Conservation (phyloP, 139 green algal species). For the Asterochloris erici region DNA sequence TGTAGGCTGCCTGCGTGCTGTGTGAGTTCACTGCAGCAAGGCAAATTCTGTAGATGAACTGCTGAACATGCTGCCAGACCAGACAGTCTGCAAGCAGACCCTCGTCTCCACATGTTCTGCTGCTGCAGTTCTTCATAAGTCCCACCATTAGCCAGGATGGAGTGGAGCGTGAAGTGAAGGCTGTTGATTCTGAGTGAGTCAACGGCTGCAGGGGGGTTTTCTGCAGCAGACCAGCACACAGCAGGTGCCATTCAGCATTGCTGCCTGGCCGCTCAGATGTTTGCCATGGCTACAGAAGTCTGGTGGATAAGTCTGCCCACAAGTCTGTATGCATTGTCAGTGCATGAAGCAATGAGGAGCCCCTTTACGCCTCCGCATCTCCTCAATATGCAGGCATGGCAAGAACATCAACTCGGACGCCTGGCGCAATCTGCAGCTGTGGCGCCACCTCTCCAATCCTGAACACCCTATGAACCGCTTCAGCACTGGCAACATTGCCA, state of each 20-base stretch:
- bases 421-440: slow-evolving; percentile 82
- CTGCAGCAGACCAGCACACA: slow-evolving; percentile 26
- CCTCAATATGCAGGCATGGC: slow-evolving; percentile 53
- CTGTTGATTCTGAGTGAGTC: slow-evolving; percentile 64
- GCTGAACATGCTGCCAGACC: neutral
- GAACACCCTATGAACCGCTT: slow-evolving; percentile 74
- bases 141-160: slow-evolving; percentile 74
- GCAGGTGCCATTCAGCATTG: neutral
- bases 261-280: too few species aligned
- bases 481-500: slow-evolving; percentile 59
- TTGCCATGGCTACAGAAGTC: too few species aligned
- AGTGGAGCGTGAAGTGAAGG: slow-evolving; percentile 80
- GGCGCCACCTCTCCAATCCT: slow-evolving; percentile 59
- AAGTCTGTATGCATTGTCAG: too few species aligned
- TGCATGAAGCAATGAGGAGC: too few species aligned
- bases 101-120: slow-evolving; percentile 19
- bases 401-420: slow-evolving; percentile 85
- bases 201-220: neutral
- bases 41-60: too few species aligned
- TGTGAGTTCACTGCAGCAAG: too few species aligned
- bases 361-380: too few species aligned
- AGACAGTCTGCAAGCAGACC: neutral
- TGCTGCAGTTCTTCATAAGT: slow-evolving; percentile 82
- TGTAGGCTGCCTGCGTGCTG: too few species aligned
- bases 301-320: too few species aligned